Evolutionary conservation across 768 basidiomycete genomes (phyloP).

Genomic region (Mycena polygramma): DNA sequence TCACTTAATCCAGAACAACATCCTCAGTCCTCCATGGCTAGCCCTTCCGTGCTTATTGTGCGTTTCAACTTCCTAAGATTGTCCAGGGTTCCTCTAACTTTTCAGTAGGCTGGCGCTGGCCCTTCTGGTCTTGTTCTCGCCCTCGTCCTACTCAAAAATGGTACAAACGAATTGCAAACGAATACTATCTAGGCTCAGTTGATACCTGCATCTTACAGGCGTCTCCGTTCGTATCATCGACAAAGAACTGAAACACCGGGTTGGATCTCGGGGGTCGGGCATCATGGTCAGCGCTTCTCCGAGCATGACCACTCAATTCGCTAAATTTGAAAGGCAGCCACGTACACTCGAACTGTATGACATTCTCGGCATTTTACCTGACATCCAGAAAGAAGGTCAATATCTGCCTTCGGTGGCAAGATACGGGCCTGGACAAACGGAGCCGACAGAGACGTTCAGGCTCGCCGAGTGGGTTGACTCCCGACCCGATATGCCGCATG

Average conservation of each 20-base stretch:
- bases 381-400: neutral
- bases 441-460: conserved; percentile 6
- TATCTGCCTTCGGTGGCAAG: conserved; percentile 10
- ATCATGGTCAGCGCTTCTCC: conserved; percentile 17
- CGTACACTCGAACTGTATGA: conserved; percentile 14
- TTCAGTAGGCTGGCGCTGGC: conserved; percentile 35
- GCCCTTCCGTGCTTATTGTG: neutral
- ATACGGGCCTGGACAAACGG: conserved; percentile 35
- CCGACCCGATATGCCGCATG: conserved; percentile 39
- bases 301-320: neutral
- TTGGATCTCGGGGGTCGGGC: conserved; percentile 24
- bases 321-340: neutral
- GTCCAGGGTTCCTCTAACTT: neutral
- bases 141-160: conserved; percentile 26
- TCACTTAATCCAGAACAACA: no score
- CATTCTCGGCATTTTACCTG: conserved; percentile 10
- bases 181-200: no score
- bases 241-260: neutral
- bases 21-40: neutral
- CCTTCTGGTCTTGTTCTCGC: conserved; percentile 30
- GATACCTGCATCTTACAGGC: no score
- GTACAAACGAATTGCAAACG: neutral
- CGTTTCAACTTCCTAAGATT: neutral
- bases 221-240: conserved; percentile 28
- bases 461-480: conserved; percentile 29